Percentiles rank a stretch among this genome's conserved stretches.
phyloP scores from a whole-genome alignment of 768 basidiomycete genomes.

The Leccinum uliginosum region DNA sequence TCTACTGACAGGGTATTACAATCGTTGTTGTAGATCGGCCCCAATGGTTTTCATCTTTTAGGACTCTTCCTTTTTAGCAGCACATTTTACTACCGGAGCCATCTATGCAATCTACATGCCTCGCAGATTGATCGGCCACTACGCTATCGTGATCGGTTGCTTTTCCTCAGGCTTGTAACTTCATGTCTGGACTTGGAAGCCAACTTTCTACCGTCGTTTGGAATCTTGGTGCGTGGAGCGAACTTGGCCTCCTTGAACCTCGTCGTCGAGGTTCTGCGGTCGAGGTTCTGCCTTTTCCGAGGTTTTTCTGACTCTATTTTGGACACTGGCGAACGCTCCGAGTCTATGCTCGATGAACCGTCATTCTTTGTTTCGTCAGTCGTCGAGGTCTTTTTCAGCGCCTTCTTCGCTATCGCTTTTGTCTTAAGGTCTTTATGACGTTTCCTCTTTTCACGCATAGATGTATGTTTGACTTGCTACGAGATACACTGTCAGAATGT shows the following conservation, averaged over 20 bases:
- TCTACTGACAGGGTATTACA: slow-evolving; percentile 62
- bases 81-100: slow-evolving; percentile 6
- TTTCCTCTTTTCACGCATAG: slow-evolving; percentile 44
- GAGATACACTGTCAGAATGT: not conserved
- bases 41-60: not conserved
- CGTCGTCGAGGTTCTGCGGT: slow-evolving; percentile 1
- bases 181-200: slow-evolving; percentile 2
- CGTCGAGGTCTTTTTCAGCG: slow-evolving; percentile 1
- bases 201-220: not conserved
- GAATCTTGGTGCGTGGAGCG: not conserved
- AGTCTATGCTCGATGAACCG: not conserved
- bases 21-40: slow-evolving; percentile 42
- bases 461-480: slow-evolving; percentile 45
- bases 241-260: slow-evolving; percentile 1
- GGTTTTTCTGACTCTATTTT: slow-evolving; percentile 1
- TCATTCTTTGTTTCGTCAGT: not conserved
- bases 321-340: not conserved
- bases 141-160: slow-evolving; percentile 3
- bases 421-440: slow-evolving; percentile 43
- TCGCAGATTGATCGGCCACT: not conserved
- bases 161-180: not conserved
- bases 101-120: slow-evolving; percentile 9
- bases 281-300: slow-evolving; percentile 17
- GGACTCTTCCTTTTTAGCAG: slow-evolving; percentile 1
- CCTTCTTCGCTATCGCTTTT: slow-evolving; percentile 38